Base-by-base conservation (phyloP, 805 yeast species). In the Candida odintsovae region DNA sequence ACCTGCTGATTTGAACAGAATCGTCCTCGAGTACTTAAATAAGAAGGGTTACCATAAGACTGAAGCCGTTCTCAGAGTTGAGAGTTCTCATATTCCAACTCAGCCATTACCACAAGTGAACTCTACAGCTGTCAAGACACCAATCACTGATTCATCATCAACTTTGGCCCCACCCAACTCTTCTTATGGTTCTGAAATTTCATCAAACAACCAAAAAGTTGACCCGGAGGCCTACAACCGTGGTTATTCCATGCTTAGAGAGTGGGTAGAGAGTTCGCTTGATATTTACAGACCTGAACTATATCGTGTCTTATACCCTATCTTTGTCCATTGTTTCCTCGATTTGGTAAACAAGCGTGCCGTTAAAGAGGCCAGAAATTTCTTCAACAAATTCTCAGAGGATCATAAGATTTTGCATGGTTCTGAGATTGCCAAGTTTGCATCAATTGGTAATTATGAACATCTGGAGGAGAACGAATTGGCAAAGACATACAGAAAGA, bases 21-120 rank as follows among this genome's bases (percentile, higher is more conserved):
- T 94, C 60, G 98, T 94, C 29, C 72, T 94, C 58, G 99, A 94
- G 57, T 94, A 92, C 58, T 74, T 94, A 54, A 86, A 83, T 63
- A 92, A 94, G 59, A 90, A 90, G 64, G 99, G 99, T 3, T 94
- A 89, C 61, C 90, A 86, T 55, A 81, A 84, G 55, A 92, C 99
- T 0, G 99, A 94, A 64, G 90, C 96, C 3, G 87, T 90, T 83
- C 74, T 94, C 42, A 78, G 99, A 51, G 80, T 90, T 50, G 99
- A 94, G 63, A 78, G 84, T 52, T 75, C 88, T 1, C 81, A 84
- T 49, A 75, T 82, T 0, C 69, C 71, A 3, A 74, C 83, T 0
- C 70, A 79, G 15, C 72, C 72, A 12, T 68, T 67, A 2, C 72
- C 80, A 1, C 49, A 48, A 45, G 35, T 37, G 26, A 50, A 41